Evolutionary conservation across 2,329 filamentous ascomycete genomes (phyloP).

Genomic region (Bipolaris zeicola): DNA sequence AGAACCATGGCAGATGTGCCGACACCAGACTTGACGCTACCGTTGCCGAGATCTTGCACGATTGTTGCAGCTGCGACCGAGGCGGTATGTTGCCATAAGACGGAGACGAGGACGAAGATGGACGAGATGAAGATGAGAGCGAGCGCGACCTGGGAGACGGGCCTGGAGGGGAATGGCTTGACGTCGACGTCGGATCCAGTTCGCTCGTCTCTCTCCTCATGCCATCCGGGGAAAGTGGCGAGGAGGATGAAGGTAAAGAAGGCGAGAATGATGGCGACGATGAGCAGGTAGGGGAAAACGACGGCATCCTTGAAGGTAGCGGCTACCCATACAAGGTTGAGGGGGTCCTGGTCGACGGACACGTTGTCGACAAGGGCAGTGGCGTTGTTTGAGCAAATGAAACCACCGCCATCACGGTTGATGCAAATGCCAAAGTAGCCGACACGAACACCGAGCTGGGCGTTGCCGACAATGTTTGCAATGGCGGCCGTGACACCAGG

Average conservation of each 20-base stretch:
- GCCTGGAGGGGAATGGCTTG: constrained; percentile 89
- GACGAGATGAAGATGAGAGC: constrained; percentile 82
- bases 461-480: constrained; percentile 84
- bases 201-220: constrained; percentile 81
- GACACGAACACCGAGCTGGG: constrained; percentile 85
- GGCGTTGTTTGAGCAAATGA: constrained; percentile 96
- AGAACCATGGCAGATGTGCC: constrained; percentile 96
- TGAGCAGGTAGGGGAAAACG: constrained; percentile 97
- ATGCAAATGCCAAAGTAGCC: constrained; percentile 99
- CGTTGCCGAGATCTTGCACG: constrained; percentile 90
- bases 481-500: constrained; percentile 86
- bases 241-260: constrained; percentile 95
- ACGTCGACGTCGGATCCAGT: constrained; percentile 84
- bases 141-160: constrained; percentile 89
- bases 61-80: constrained; percentile 94
- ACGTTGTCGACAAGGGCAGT: constrained; percentile 90
- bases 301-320: constrained; percentile 98
- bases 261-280: constrained; percentile 96
- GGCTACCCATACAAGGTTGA: constrained; percentile 97
- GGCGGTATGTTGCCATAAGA: constrained; percentile 91
- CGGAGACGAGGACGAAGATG: constrained; percentile 69
- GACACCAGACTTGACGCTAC: constrained; percentile 82
- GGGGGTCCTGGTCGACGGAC: constrained; percentile 86
- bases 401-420: constrained; percentile 85
- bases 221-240: constrained; percentile 96